Evolutionary conservation across 345 rosid species (phyloP).

Genomic region (Gossypium raimondii): DNA sequence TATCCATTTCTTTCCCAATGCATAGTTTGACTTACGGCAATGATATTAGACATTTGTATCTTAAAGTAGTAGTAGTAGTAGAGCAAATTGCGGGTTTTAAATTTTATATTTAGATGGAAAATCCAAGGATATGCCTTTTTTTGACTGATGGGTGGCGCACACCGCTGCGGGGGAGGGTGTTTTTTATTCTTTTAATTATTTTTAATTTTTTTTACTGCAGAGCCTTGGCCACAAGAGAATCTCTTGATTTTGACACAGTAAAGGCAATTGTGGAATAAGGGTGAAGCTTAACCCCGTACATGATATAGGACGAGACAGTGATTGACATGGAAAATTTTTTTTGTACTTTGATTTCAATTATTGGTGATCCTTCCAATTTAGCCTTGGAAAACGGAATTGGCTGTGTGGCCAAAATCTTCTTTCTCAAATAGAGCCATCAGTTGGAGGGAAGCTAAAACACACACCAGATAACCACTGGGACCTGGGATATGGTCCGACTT

Average conservation of each 20-base stretch:
- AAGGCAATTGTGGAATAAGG: background rate
- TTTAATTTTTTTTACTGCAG: background rate
- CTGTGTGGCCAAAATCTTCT: background rate
- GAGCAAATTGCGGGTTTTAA: background rate
- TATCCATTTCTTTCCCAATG: background rate
- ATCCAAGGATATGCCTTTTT: background rate
- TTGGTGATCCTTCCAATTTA: background rate
- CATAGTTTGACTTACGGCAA: background rate
- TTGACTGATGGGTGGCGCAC: background rate
- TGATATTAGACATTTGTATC: background rate
- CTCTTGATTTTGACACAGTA: background rate
- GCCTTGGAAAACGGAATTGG: background rate
- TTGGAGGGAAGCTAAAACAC: background rate
- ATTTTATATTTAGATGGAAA: slow-evolving; percentile 9
- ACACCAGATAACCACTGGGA: background rate
- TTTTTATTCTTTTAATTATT: background rate
- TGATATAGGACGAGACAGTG: background rate
- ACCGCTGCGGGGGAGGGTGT: no score
- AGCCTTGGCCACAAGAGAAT: slow-evolving; percentile 17
- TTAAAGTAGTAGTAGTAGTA: background rate
- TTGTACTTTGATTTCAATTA: background rate
- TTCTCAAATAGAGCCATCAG: background rate
- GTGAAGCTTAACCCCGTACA: background rate
- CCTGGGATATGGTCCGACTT: background rate
- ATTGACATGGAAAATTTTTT: background rate